Evolutionary conservation across 2,329 filamentous ascomycete genomes (phyloP), one percentile per base, ranked within the genome.

Genomic region (Ramularia collo-cygni): DNA sequence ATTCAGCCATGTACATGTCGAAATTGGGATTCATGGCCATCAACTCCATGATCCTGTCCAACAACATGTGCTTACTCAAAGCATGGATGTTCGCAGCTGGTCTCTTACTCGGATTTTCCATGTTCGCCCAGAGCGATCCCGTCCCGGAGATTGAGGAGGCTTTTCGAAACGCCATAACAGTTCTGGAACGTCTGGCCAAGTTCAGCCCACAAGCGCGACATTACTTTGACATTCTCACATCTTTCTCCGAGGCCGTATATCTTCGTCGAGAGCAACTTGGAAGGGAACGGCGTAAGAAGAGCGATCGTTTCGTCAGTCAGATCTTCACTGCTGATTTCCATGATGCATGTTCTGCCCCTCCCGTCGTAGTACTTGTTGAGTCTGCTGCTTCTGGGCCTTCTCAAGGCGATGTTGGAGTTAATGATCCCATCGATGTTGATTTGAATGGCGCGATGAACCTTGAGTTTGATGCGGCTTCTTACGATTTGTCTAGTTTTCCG

Each of bases 11-110:
- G 2, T 76, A 72, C 40, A 66, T 78, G 55, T 67, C 72, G 1
- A 72, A 77, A 36, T 74, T 72, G 13, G 76, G 74, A 35, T 51
- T 65, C 26, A 48, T 51, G 41, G 43, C 43, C 8, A 47, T 14
- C 68, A 76, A 38, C 67, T 46, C 44, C 8, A 37, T 8, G 66
- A 75, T 41, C 65, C 68, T 2, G 59, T 62, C 0, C 36, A 72
- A 1, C 7, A 77, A 77, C 39, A 76, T 78, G 75, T 74, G 72
- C 28, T 69, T 79, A 4, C 59, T 79, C 39, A 79, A 78, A 43
- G 13, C 68, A 72, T 41, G 61, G 48, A 50, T 77, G 0, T 79
- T 79, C 40, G 72, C 74, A 0, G 72, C 76, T 2, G 75, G 74
- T 0, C 57, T 79, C 0, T 68, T 79, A 0, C 62, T 79, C 0